Conservation (phyloP, 108 stramenopile species). For the Nannochloropsis gaditana region DNA sequence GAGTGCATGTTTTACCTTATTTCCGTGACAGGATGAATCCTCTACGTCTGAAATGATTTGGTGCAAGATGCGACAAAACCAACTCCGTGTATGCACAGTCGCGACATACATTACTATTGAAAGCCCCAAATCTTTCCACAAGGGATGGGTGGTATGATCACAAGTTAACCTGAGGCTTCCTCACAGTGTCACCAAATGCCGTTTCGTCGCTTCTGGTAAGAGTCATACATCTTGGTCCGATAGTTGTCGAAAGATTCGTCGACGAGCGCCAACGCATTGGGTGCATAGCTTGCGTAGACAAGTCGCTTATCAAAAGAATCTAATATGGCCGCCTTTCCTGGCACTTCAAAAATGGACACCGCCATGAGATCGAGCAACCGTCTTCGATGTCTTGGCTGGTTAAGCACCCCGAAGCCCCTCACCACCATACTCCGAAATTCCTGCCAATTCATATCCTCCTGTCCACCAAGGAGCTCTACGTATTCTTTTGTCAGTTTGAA, state of each 20-base stretch:
- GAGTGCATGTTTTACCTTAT: no score
- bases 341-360: neutral
- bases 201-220: neutral
- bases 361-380: neutral
- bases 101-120: no score
- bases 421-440: neutral
- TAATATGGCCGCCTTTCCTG: neutral
- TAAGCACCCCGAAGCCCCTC: neutral
- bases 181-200: neutral
- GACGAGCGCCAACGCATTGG: neutral
- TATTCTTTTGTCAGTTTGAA: constrained; percentile 71
- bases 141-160: no score
- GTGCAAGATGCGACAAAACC: no score
- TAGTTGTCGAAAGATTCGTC: constrained; percentile 16
- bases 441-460: constrained; percentile 32
- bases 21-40: no score
- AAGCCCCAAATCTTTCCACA: no score
- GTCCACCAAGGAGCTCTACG: constrained; percentile 54
- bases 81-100: no score
- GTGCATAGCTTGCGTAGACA: neutral
- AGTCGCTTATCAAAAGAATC: neutral
- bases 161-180: no score
- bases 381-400: neutral
- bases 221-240: constrained; percentile 3
- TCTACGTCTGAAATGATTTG: no score